Evolutionary conservation across 371 early-diverging fungal species (phyloP).

Genomic region (Neoconidiobolus thromboides): DNA sequence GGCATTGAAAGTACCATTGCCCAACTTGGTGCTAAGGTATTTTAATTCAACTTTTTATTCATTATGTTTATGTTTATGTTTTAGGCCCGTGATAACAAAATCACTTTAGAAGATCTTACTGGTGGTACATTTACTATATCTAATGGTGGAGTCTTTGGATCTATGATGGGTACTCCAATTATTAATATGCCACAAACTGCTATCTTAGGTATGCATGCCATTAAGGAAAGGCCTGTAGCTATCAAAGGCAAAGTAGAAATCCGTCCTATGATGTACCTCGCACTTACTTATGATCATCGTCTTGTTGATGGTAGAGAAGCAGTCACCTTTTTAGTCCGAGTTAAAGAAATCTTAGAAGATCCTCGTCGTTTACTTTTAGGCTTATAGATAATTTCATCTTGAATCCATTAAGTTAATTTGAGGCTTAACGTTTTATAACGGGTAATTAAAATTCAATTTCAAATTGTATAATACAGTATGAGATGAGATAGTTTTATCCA

Average conservation of each 20-base stretch:
- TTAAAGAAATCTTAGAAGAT: constrained; percentile 93
- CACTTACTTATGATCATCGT: constrained; percentile 95
- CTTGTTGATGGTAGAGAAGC: constrained; percentile 97
- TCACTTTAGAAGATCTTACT: constrained; percentile 89
- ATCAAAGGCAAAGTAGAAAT: constrained; percentile 86
- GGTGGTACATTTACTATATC: constrained; percentile 98
- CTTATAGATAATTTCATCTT: constrained; percentile 20
- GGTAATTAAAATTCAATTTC: too few relatives aligned
- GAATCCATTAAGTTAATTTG: neutral
- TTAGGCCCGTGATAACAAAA: constrained; percentile 82
- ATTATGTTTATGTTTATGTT: neutral
- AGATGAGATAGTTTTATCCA: too few relatives aligned
- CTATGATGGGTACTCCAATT: constrained; percentile 91
- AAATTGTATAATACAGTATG: too few relatives aligned
- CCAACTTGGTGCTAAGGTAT: constrained; percentile 63
- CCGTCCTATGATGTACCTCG: constrained; percentile 98
- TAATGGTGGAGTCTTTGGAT: constrained; percentile 96
- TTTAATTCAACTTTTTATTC: neutral
- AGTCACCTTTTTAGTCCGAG: constrained; percentile 86
- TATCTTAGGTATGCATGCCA: constrained; percentile 95
- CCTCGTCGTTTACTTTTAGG: constrained; percentile 77
- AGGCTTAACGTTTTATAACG: too few relatives aligned
- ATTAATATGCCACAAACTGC: constrained; percentile 94
- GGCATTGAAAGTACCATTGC: constrained; percentile 84
- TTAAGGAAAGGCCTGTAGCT: constrained; percentile 87